Evolutionary conservation across 768 basidiomycete genomes (phyloP), one percentile per base, ranked within the genome.

Genomic region (Russula sp.): DNA sequence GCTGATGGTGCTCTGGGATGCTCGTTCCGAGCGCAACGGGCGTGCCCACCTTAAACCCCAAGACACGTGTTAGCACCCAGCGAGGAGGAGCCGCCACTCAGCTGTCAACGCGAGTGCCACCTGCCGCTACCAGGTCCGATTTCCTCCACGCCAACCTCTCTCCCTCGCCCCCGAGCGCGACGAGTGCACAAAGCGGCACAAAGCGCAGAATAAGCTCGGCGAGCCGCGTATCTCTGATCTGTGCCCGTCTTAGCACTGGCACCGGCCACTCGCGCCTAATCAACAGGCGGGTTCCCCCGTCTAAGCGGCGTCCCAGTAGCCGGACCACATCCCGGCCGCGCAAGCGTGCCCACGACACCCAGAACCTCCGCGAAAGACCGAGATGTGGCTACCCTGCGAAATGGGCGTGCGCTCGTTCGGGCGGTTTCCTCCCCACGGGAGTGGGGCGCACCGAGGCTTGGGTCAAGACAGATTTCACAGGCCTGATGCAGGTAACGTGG

Each of bases 1-100:
- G 27, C 27, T 27, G 27, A 1, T 1, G 27, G 27, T 27, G 27
- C 27, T 27, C 27, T 3, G 27, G 3, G 27, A 27, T 27, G 27
- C 27, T 27, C 3, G 27, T 2, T 27, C 27, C 27, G 27, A 27
- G 27, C 27, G 27, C 27, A 27, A 27, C 2, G 27, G 27, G 27
- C 27, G 27, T 27, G 27, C 27, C 2, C 27, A 27, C 27, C 27
- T 27, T 27, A 27, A 1, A 27, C 27, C 27, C 27, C 27, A 85
- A 87, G 0, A 90, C 90, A n/a, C 91, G 82, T 5, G 91, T 91
- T 32, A 92, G 77, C 27, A 95, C 1, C 88, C 86, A 0, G 83
- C 83, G 16, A 93, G 78, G 13, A 95, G 79, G 74, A 87, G 79
- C 73, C 92, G 94, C 93, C 92, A 94, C 66, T 85, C 84, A 31